Conservation (phyloP, 2,329 filamentous ascomycete species). For the Ophiostoma populinum region DNA sequence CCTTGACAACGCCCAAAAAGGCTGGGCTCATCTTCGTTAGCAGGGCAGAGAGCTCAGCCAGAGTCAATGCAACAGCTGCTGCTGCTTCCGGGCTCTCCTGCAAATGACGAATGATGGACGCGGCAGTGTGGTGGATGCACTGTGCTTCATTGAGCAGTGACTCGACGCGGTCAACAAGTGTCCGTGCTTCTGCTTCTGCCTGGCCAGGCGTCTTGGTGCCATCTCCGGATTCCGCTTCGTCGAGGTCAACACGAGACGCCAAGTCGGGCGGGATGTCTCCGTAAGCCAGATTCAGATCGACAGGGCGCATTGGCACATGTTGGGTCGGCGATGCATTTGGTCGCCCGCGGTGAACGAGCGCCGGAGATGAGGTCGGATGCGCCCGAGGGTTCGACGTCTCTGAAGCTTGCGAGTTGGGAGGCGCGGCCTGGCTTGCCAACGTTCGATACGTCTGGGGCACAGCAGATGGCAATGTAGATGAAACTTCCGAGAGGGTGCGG, state of each 20-base stretch:
- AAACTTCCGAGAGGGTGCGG: conserved; percentile 34
- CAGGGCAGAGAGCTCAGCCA: conserved; percentile 77
- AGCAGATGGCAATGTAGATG: conserved; percentile 27
- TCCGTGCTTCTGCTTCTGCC: conserved; percentile 24
- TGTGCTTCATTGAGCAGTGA: conserved; percentile 69
- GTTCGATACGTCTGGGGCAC: conserved; percentile 22
- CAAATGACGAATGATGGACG: conserved; percentile 59
- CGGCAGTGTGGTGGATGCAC: conserved; percentile 72
- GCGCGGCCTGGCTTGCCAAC: too few relatives aligned
- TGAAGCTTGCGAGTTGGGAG: too few relatives aligned
- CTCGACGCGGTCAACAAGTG: conserved; percentile 60
- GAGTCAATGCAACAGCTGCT: conserved; percentile 78
- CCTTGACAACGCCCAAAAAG: conserved; percentile 59
- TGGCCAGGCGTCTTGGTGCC: conserved; percentile 33
- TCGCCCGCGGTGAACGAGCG: too few relatives aligned
- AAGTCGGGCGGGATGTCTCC: conserved; percentile 63
- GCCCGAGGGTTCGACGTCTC: too few relatives aligned
- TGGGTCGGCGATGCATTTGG: too few relatives aligned
- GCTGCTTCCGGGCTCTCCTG: conserved; percentile 68
- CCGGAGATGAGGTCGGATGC: too few relatives aligned
- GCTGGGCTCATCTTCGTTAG: conserved; percentile 70
- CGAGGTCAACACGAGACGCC: conserved; percentile 28
- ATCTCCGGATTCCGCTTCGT: conserved; percentile 13
- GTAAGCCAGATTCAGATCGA: conserved; percentile 88
- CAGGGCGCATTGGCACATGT: conserved; percentile 28